Evolutionary conservation across 2,329 filamentous ascomycete genomes (phyloP), one percentile per base, ranked within the genome.

Genomic region (Trichoderma sp.): DNA sequence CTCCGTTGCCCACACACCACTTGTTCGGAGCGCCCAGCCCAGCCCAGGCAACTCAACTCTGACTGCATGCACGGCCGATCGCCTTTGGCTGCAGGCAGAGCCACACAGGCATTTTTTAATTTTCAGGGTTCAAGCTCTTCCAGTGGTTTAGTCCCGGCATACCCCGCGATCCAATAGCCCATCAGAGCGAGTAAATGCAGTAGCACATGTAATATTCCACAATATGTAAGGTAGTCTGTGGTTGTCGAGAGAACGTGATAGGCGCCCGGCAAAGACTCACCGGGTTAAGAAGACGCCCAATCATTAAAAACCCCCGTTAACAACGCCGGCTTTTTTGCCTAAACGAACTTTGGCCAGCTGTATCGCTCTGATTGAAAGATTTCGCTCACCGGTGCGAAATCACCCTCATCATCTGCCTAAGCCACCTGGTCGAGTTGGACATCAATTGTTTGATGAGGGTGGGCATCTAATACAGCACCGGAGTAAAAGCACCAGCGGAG

Each of bases 51-150:
- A 20, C 17, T 62, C 32, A 20, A 17, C 43, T 23, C 63, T 30
- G 12, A 36, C 57, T 69, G 67, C 57, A 69, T 69, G 67, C 67
- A 69, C 57, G 57, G 67, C 67, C 67, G 67, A 69, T 69, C 67
- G 57, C 47, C 67, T 69, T 43, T 43, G 26, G 67, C 67, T 61
- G 34, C 47, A 53, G 47, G 47, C 47, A 53, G 47, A 23, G 47
- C 20, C 20, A 23, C n/a, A 23, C 11, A 39, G 15, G n/a, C n/a
- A 36, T 50, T 23, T 50, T 50, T 50, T 50, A 11, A 17, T 26
- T 32, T 32, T 15, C 28, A 61, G 66, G 66, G 55, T 68, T 61
- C 36, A 61, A 67, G 64, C 30, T 36, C 15, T 57, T 15, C 32
- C 47, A 30, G 36, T 32, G 32, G 20, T 20, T 26, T 28, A 26